Base-by-base conservation (phyloP, 495 filamentous ascomycete genomes). In the Wilcoxina mikolae region DNA sequence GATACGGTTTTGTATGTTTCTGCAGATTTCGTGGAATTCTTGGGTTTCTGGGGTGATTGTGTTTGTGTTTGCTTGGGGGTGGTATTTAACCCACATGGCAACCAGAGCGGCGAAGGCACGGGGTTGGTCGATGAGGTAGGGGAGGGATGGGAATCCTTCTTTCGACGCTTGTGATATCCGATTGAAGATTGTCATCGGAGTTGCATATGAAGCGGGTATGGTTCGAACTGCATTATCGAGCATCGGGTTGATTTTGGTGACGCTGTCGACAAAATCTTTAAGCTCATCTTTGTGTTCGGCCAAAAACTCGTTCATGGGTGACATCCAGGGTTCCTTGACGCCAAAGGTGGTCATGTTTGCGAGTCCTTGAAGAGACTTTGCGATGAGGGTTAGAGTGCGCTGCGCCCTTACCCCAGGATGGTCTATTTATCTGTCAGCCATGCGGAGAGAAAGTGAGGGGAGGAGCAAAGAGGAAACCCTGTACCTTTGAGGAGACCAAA, bases 281-380 rank as follows among this genome's bases (percentile, higher is more conserved):
- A 96, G 85, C 22, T 83, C 78, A 52, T 64, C 49, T 44, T 74
- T 72, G 61, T 78, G 74, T 15, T 67, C 67, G 9, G 62, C 60
- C 53, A 87, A 71, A 59, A 87, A 86, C 10, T 74, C 76, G 64
- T 95, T 99, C 93, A 96, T 96, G 3, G 86, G 87, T 68, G 94
- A 93, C 91, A 99, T 99, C 88, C 90, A 99, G 3, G 82, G 78
- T 67, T 96, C 91, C 67, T 96, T 96, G 62, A 82, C 84, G 53
- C 91, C 93, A 57, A 96, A 95, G 1, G 80, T 87, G 10, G 85
- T 85, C 70, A 95, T 79, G 64, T 95, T 96, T 18, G 90, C 91
- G 35, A 99, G 74, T 15, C 85, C 89, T 70, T 96, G 90, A n/a
- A 99, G 74, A 15, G 84, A 83, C 71, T 99, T 99, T 11, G 91